Conservation (phyloP, 2,329 filamentous ascomycete species). For the Penicillium crustosum region DNA sequence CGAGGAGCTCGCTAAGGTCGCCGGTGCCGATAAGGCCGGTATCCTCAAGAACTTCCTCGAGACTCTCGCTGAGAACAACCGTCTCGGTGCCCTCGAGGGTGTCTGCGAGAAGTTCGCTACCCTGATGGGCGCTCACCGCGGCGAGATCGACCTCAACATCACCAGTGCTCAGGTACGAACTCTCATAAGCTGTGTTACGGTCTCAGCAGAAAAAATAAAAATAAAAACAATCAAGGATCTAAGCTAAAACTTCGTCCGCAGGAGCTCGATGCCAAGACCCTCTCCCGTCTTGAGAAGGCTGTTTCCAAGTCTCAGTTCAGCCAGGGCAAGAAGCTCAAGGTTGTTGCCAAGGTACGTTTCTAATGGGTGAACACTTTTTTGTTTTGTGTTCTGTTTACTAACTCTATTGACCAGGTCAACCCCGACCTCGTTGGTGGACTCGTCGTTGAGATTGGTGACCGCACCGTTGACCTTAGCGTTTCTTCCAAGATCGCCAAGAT, state of each 20-base stretch:
- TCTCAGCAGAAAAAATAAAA: background rate
- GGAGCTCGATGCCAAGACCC: slow-evolving; percentile 83
- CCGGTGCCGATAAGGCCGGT: slow-evolving; percentile 69
- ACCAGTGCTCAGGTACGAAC: slow-evolving; percentile 81
- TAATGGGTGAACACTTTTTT: background rate
- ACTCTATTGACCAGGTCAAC: slow-evolving; percentile 67
- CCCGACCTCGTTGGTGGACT: slow-evolving; percentile 91
- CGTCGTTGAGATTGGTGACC: slow-evolving; percentile 93
- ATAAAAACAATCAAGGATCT: background rate
- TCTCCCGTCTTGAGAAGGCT: slow-evolving; percentile 81
- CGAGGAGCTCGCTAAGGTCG: slow-evolving; percentile 80
- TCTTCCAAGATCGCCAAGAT: slow-evolving; percentile 93
- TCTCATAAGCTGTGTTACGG: background rate
- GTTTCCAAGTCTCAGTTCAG: slow-evolving; percentile 87
- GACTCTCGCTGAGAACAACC: slow-evolving; percentile 94
- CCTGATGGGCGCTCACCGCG: slow-evolving; percentile 83
- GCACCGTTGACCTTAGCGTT: slow-evolving; percentile 96
- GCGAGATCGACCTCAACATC: slow-evolving; percentile 90
- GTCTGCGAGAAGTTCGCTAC: slow-evolving; percentile 83
- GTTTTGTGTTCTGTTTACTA: background rate
- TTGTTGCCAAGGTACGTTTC: slow-evolving; percentile 74
- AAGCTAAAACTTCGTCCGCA: slow-evolving; percentile 36
- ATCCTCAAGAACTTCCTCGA: slow-evolving; percentile 92
- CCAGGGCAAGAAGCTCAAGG: slow-evolving; percentile 96
- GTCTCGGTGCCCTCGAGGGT: slow-evolving; percentile 75